A percentile compares a stretch with the other conserved stretches of the same genome.
Evolutionary conservation across 306 rosid genomes (phyloP).

Genomic region (Cucumis melo): DNA sequence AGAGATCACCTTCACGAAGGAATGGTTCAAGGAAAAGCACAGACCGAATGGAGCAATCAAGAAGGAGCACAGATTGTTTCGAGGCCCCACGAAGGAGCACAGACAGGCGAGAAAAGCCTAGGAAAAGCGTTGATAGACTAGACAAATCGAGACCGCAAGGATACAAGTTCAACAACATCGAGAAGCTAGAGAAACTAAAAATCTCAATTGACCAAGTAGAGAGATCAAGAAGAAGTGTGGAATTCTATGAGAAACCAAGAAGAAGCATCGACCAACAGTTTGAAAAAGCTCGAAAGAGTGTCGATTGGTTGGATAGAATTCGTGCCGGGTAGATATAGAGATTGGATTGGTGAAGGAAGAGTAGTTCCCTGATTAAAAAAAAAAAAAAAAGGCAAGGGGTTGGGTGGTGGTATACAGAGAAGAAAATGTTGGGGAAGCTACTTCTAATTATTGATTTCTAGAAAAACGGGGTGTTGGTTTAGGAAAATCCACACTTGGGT

Average conservation of each 20-base stretch:
- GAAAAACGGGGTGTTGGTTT: neutral
- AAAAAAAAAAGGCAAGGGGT: neutral
- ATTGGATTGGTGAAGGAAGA: neutral
- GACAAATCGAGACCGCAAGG: slow-evolving; percentile 48
- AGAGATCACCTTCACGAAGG: slow-evolving; percentile 39
- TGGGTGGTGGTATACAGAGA: neutral
- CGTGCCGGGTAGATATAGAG: slow-evolving; percentile 35
- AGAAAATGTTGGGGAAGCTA: neutral
- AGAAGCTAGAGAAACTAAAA: slow-evolving; percentile 21
- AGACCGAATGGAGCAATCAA: slow-evolving; percentile 39
- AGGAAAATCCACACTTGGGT: neutral
- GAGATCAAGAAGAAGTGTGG: slow-evolving; percentile 66
- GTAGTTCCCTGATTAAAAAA: neutral
- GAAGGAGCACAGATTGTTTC: slow-evolving; percentile 42
- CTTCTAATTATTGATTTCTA: slow-evolving; percentile 6
- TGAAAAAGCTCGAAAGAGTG: slow-evolving; percentile 63
- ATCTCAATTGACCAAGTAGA: slow-evolving; percentile 50
- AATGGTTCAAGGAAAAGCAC: slow-evolving; percentile 46
- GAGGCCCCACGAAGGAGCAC: slow-evolving; percentile 70
- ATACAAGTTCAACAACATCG: slow-evolving; percentile 35
- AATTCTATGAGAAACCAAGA: slow-evolving; percentile 57
- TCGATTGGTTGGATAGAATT: slow-evolving; percentile 79
- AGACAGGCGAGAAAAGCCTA: slow-evolving; percentile 63
- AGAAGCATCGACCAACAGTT: slow-evolving; percentile 66
- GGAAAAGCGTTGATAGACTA: slow-evolving; percentile 50